Conservation (phyloP, 2,329 filamentous ascomycete species). For the Shiraia bambusicola region DNA sequence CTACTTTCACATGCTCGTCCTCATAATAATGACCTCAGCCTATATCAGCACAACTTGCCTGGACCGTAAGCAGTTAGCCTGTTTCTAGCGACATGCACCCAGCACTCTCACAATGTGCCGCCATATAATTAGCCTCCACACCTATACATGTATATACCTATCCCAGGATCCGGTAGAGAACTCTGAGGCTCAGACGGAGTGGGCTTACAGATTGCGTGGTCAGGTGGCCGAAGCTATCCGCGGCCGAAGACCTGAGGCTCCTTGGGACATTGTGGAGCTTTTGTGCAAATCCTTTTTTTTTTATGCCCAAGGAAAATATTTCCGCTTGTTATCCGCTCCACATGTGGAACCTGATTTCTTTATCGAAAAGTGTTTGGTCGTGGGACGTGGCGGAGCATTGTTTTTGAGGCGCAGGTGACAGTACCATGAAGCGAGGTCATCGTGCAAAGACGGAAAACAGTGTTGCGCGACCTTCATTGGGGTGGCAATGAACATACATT, state of each 20-base stretch:
- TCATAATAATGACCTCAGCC: slow-evolving; percentile 10
- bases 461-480: too few species aligned
- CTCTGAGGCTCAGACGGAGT: slow-evolving; percentile 1
- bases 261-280: neutral
- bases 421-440: too few species aligned
- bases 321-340: too few species aligned
- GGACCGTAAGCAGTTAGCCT: slow-evolving; percentile 8
- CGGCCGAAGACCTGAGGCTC: slow-evolving; percentile 11
- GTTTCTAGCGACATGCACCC: slow-evolving; percentile 5
- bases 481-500: too few species aligned
- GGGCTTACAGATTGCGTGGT: slow-evolving; percentile 6
- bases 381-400: too few species aligned
- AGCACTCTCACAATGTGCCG: neutral
- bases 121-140: too few species aligned
- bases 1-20: neutral
- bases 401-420: too few species aligned
- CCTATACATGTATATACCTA: too few species aligned
- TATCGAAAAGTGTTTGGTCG: too few species aligned
- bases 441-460: too few species aligned
- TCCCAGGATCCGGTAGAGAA: slow-evolving; percentile 1
- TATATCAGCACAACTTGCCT: slow-evolving; percentile 1
- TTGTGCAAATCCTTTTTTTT: too few species aligned
- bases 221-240: slow-evolving; percentile 11
- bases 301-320: slow-evolving; percentile 1
- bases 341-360: too few species aligned